phyloP scores from a whole-genome alignment of 805 yeast genomes.

The Candida corydali region DNA sequence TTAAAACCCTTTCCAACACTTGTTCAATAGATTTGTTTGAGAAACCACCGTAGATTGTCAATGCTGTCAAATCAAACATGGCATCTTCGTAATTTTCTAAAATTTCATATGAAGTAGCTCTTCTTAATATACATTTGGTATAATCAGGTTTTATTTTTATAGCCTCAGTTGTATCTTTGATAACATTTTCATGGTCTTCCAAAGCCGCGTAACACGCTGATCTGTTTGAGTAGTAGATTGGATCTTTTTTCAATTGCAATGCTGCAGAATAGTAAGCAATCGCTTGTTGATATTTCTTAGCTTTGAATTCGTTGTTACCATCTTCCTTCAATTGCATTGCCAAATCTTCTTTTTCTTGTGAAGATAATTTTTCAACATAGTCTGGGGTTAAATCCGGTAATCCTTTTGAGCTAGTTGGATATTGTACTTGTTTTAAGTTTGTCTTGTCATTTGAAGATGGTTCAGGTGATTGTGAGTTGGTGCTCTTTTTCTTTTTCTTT shows the following conservation, averaged over 20 bases:
- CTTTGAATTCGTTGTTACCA: slow-evolving; percentile 78
- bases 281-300: slow-evolving; percentile 69
- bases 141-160: slow-evolving; percentile 84
- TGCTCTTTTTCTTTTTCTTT: slow-evolving; percentile 41
- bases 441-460: slow-evolving; percentile 12
- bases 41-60: slow-evolving; percentile 81
- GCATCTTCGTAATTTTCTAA: slow-evolving; percentile 78
- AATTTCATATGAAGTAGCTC: slow-evolving; percentile 89
- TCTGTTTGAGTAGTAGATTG: slow-evolving; percentile 90
- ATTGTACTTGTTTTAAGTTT: slow-evolving; percentile 26
- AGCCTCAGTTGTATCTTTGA: slow-evolving; percentile 85
- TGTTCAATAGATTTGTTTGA: slow-evolving; percentile 73
- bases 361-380: slow-evolving; percentile 40
- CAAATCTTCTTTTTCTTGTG: slow-evolving; percentile 54
- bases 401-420: slow-evolving; percentile 54
- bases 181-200: slow-evolving; percentile 74
- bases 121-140: slow-evolving; percentile 85
- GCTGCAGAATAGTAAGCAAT: slow-evolving; percentile 78
- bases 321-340: slow-evolving; percentile 80
- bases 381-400: slow-evolving; percentile 55
- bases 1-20: slow-evolving; percentile 82
- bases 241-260: slow-evolving; percentile 68
- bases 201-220: slow-evolving; percentile 92
- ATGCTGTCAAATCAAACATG: slow-evolving; percentile 85
- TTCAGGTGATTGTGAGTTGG: slow-evolving; percentile 19